Percentiles rank a stretch among this genome's conserved stretches.
phyloP scores from a whole-genome alignment of 2,329 filamentous ascomycete species.

The Ceratocystis albifundus region DNA sequence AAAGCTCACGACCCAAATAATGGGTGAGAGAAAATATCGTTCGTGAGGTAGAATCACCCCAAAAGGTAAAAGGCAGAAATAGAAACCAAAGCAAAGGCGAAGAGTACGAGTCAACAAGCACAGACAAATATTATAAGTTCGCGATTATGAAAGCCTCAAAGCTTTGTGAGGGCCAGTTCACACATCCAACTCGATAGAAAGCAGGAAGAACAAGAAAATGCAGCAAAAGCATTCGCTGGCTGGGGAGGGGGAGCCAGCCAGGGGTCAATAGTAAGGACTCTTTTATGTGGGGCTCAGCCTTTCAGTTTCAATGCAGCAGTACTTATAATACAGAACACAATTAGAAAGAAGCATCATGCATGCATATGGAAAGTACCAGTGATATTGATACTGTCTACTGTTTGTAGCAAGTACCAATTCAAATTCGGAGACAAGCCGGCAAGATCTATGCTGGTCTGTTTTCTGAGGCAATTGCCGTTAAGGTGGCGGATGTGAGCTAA shows the following conservation, averaged over 20 bases:
- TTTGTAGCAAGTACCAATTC: conserved; percentile 2
- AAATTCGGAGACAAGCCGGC: not conserved
- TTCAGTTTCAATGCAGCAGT: not conserved
- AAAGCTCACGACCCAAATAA: too few species aligned
- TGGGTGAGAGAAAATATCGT: too few species aligned
- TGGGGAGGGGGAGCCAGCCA: too few species aligned
- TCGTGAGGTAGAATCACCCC: too few species aligned
- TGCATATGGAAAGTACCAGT: not conserved
- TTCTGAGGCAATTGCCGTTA: not conserved
- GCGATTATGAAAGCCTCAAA: not conserved
- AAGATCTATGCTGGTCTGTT: not conserved
- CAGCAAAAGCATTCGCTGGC: not conserved
- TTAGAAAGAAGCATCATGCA: not conserved
- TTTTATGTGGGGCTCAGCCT: not conserved
- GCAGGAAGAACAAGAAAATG: not conserved
- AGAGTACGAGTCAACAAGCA: not conserved
- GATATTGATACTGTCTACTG: not conserved
- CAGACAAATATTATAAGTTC: not conserved
- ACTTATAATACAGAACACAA: not conserved
- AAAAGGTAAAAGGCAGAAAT: too few species aligned
- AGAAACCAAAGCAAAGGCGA: not conserved
- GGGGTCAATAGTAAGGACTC: too few species aligned
- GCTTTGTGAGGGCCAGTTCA: conserved; percentile 3
- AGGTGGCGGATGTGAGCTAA: not conserved
- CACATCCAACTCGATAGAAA: not conserved